Evolutionary conservation across 1,284 basidiomycete species (phyloP), one percentile per base, ranked within the genome.

Genomic region (Fomitiporia mediterranea): DNA sequence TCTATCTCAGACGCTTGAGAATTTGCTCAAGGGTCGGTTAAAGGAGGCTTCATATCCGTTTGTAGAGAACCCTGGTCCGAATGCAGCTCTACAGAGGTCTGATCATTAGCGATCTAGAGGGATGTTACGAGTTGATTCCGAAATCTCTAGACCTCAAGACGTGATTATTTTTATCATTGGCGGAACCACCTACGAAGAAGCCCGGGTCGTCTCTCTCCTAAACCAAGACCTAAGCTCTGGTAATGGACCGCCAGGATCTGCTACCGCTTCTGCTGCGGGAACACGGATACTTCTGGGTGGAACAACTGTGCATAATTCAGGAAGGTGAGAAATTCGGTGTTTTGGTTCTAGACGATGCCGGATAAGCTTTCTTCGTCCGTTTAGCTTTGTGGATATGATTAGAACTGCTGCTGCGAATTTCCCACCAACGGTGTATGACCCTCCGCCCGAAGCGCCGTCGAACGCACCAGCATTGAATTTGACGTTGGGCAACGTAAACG

Each of bases 141-240:
- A 25, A 17, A 13, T 17, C 11, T 7, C n/a, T 56, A 94, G 93
- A 62, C 90, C 94, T 7, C 94, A 96, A 66, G 95, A 98, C 68
- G 81, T 98, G 47, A 96, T 98, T 59, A 78, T 98, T 55, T 98
- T 98, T 72, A 89, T 98, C 74, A 84, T 97, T 58, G 95, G 94
- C 34, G 94, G 94, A 0, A 85, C 91, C 32, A 98, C 94, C 0
- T 98, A 96, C 66, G 94, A 93, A 68, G 94, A 98, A 72, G 91
- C 91, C 0, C 79, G 91, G 59, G 80, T 86, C 0, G 80, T 97
- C 13, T 82, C 92, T 3, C 72, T 94, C 38, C 77, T 96, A 61
- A 98, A 98, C 68, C 89, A 94, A 66, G 89, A 91, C 60, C 70
- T 82, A 11, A 70, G 73, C 0, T 62, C 67, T 35, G 72, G 73